These are phyloP conservation scores for Chlamydomonas asymmetrica DNA, from an alignment of 139 green algal genomes.

Conservation along the genomic window DNA sequence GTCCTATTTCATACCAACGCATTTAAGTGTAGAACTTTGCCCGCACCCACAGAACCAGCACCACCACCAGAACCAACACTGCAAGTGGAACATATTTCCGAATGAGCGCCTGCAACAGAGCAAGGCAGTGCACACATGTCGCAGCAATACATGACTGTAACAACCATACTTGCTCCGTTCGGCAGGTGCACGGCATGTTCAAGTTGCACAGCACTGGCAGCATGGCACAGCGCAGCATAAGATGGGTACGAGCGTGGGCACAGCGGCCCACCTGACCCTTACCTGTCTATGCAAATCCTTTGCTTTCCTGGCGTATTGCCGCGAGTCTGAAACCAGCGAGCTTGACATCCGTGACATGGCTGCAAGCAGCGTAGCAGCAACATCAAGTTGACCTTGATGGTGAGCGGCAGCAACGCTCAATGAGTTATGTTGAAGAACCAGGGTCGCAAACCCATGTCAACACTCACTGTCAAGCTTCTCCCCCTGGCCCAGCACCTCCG, in stretches of 20 bases:
- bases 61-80: slow-evolving; percentile 71
- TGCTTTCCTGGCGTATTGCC: slow-evolving; percentile 81
- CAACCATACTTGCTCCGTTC: no score
- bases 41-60: slow-evolving; percentile 72
- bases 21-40: slow-evolving; percentile 47
- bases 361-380: not conserved
- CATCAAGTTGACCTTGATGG: not conserved
- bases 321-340: slow-evolving; percentile 80
- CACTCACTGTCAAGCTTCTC: slow-evolving; percentile 92
- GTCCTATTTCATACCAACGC: no score
- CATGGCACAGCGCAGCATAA: not conserved
- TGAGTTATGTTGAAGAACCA: no score
- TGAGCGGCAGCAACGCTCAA: no score
- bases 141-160: no score
- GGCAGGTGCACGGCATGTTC: not conserved
- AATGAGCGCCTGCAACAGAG: slow-evolving; percentile 80
- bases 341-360: slow-evolving; percentile 83
- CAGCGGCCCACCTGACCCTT: not conserved
- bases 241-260: not conserved
- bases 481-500: slow-evolving; percentile 95
- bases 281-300: slow-evolving; percentile 84
- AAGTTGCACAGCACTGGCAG: not conserved
- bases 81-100: slow-evolving; percentile 91
- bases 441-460: no score
- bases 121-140: not conserved